Evolutionary conservation across 805 yeast species (phyloP), one percentile per base, ranked within the genome.

Genomic region (Hanseniaspora jakobsenii): DNA sequence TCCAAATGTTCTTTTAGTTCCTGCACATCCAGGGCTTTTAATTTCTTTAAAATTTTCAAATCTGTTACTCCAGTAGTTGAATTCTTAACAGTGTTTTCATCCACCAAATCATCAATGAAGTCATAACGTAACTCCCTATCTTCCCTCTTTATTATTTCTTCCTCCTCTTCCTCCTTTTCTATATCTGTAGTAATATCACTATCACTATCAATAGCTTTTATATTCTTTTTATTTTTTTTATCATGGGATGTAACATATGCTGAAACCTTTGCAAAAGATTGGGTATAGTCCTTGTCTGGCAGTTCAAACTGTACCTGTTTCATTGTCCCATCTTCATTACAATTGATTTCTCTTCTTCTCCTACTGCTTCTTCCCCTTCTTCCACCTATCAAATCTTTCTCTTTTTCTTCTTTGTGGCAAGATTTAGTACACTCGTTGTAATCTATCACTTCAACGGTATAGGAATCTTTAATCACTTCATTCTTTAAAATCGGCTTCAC

Each of bases 31-130:
- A 41, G 28, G 3, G 34, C 45, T 10, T 19, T 16, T 30, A 16
- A 16, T 23, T 41, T 41, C 6, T 32, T 39, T 23, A 39, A 32
- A 13, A 29, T 8, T 16, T 39, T 39, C 3, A 39, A 3, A 18
- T 39, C 44, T 3, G 36, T 14, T 9, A 39, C 24, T 7, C 27
- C 28, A 4, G 44, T 17, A 22, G 4, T 9, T 19, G 32, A 32
- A 8, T 39, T 39, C 6, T 22, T 14, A 3, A 17, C 14, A 6
- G 44, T 39, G 19, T 39, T 39, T 9, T 14, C 17, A 4, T 24
- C 5, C 7, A 27, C 34, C 3, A 18, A 14, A 3, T 26, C 31
- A 32, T 39, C 44, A 31, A 12, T 32, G n/a, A n/a, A n/a, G n/a
- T n/a, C n/a, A n/a, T n/a, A n/a, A n/a, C n/a, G n/a, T n/a, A n/a